These are phyloP conservation scores for Pseudogymnoascus sp. DNA, from an alignment of 2,329 filamentous ascomycete species.

Conservation along the genomic window DNA sequence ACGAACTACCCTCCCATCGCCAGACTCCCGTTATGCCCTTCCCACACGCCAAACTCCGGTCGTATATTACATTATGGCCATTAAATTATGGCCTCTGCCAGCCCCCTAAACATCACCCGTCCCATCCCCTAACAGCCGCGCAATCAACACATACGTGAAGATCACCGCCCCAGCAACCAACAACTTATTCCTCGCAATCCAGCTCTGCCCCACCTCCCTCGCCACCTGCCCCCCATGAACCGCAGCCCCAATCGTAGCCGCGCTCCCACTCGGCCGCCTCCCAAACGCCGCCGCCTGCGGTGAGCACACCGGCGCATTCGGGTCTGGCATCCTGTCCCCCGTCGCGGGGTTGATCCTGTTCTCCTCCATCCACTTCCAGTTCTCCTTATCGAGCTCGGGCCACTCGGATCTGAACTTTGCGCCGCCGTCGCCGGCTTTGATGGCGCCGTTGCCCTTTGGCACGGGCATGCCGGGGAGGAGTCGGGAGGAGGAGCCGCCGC, in stretches of 20 bases:
- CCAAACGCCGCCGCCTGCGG: constrained; percentile 55
- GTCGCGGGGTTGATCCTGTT: constrained; percentile 71
- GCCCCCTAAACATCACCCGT: neutral
- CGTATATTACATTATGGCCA: constrained; percentile 1
- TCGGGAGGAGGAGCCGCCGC: constrained; percentile 61
- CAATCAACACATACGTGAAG: constrained; percentile 76
- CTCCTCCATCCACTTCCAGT: constrained; percentile 85
- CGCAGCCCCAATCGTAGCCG: constrained; percentile 48
- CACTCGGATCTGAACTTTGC: constrained; percentile 84
- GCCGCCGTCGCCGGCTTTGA: constrained; percentile 88
- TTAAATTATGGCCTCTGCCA: neutral
- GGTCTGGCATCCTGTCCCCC: constrained; percentile 55
- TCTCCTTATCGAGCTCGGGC: constrained; percentile 81
- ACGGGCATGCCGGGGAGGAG: constrained; percentile 43
- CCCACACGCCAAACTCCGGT: constrained; percentile 1
- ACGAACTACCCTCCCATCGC: neutral
- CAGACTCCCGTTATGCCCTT: neutral
- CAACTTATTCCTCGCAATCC: constrained; percentile 73
- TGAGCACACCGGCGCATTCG: constrained; percentile 43
- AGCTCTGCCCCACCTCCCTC: constrained; percentile 71
- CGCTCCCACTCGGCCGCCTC: constrained; percentile 52
- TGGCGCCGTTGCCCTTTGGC: constrained; percentile 63
- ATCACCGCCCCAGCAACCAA: constrained; percentile 61
- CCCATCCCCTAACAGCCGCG: constrained; percentile 51
- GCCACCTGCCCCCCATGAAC: constrained; percentile 73